These are phyloP conservation scores for Lichtheimia ornata DNA, from an alignment of 371 early-diverging fungal genomes.

Conservation along the genomic window DNA sequence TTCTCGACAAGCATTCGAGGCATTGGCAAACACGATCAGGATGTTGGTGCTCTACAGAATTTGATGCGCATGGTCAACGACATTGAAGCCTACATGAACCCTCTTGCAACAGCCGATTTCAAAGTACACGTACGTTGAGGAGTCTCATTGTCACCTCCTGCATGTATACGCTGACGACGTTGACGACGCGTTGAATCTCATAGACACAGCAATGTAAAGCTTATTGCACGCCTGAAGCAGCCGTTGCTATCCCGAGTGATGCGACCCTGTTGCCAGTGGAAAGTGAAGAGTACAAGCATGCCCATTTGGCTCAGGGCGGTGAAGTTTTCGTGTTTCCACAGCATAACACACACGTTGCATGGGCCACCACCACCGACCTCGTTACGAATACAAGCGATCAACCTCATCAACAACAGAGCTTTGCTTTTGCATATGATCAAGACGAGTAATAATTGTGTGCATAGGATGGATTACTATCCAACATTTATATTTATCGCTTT, in stretches of 20 bases:
- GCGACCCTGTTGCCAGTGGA: conserved; percentile 1
- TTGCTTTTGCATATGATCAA: conserved; percentile 28
- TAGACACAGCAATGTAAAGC: conserved; percentile 32
- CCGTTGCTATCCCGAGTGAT: conserved; percentile 5
- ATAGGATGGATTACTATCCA: conserved; percentile 17
- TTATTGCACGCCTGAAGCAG: conserved; percentile 18
- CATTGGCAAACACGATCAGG: conserved; percentile 13
- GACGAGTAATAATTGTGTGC: conserved; percentile 31
- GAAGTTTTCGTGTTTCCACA: conserved; percentile 27
- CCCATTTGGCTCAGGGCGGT: conserved; percentile 24
- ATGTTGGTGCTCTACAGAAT: conserved; percentile 34
- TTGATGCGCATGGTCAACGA: conserved; percentile 34
- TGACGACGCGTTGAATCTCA: background rate
- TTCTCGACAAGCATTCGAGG: background rate
- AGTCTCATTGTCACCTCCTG: too few species aligned
- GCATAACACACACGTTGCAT: conserved; percentile 27
- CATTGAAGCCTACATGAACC: conserved; percentile 31
- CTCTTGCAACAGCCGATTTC: conserved; percentile 12
- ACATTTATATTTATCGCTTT: too few species aligned
- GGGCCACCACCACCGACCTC: conserved; percentile 15
- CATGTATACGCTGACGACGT: too few species aligned
- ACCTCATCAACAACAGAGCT: conserved; percentile 13
- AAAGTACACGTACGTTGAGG: conserved; percentile 27
- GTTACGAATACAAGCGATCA: background rate
- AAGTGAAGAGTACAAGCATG: conserved; percentile 19